Evolutionary conservation across 257 asterid genomes (phyloP), one percentile per base, ranked within the genome.

Genomic region (Paraleonurus japonicus): DNA sequence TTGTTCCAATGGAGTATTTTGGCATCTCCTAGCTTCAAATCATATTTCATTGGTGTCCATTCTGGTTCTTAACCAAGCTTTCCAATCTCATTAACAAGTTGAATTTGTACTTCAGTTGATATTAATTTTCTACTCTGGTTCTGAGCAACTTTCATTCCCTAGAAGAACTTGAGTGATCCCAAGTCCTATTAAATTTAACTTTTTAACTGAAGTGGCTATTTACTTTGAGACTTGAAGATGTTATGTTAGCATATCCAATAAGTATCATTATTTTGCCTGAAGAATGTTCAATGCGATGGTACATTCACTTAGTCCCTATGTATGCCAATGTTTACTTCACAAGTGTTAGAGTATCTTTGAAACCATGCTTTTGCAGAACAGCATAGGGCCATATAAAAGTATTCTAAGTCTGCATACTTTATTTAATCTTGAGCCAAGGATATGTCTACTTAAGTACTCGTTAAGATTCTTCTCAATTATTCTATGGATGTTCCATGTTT

Each of bases 401-500:
- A 17, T 50, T 50, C 20, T 27, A 8, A 4, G 43, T 28, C 17
- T 28, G 19, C 55, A 2, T 13, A 50, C 47, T 45, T 67, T 53
- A 54, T 33, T 51, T 10, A 30, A 19, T 32, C 28, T 53, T 16
- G 45, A 51, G 51, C 20, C 50, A 51, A 6, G 15, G n/a, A 24
- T 3, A 19, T 67, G 15, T 68, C 28, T 67, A 50, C 20, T 8
- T 19, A 47, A 2, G 19, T 45, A 48, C 33, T 51, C 15, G 15
- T 51, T 68, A 53, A 3, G 53, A 20, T 68, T 50, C 62, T 9
- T 67, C 33, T 16, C 15, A 11, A 9, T 50, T 51, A 68, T 22
- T 32, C 19, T 60, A 68, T 53, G 19, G 64, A 53, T 30, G 63
- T 67, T 19, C 16, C 15, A 51, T 10, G 72, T 50, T 67, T 67